phyloP scores from a whole-genome alignment of 2,329 filamentous ascomycete species.

The Xylaria digitata region DNA sequence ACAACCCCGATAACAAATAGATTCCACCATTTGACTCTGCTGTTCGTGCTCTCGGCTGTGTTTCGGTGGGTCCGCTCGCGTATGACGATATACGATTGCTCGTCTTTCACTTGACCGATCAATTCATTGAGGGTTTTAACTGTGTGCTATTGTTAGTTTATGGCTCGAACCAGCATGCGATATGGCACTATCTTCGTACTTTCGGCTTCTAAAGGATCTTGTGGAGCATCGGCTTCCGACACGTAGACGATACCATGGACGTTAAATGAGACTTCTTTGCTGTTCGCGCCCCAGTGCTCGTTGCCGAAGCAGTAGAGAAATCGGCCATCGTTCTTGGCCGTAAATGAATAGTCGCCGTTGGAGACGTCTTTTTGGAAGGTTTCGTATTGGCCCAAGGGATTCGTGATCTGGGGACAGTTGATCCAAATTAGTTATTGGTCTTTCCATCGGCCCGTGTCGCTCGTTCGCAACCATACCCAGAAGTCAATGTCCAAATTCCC shows the following conservation, averaged over 20 bases:
- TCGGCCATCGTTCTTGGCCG: conserved; percentile 84
- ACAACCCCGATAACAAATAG: conserved; percentile 93
- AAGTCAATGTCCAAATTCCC: conserved; percentile 98
- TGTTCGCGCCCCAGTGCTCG: conserved; percentile 95
- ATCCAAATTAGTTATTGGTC: conserved; percentile 36
- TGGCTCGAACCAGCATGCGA: background rate
- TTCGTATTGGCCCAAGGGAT: conserved; percentile 80
- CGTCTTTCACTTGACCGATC: conserved; percentile 92
- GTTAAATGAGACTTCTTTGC: conserved; percentile 99
- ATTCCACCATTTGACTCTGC: conserved; percentile 99
- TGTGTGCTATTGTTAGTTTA: conserved; percentile 52
- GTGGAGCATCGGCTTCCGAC: conserved; percentile 82
- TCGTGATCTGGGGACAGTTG: conserved; percentile 70
- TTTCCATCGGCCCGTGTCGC: conserved; percentile 9
- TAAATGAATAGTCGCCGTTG: conserved; percentile 93
- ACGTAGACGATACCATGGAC: conserved; percentile 99
- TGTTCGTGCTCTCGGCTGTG: conserved; percentile 98
- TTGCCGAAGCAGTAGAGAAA: conserved; percentile 99
- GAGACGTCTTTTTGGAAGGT: conserved; percentile 83
- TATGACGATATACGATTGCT: conserved; percentile 96
- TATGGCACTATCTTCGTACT: conserved; percentile 61
- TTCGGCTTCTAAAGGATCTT: conserved; percentile 91
- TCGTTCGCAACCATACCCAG: conserved; percentile 73
- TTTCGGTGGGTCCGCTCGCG: conserved; percentile 97
- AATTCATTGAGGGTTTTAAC: conserved; percentile 87